Percentiles rank a stretch among this genome's conserved stretches.
These are phyloP conservation scores for Plasmodium malariae DNA, from an alignment of 169 alveolate species.

Conservation along the genomic window DNA sequence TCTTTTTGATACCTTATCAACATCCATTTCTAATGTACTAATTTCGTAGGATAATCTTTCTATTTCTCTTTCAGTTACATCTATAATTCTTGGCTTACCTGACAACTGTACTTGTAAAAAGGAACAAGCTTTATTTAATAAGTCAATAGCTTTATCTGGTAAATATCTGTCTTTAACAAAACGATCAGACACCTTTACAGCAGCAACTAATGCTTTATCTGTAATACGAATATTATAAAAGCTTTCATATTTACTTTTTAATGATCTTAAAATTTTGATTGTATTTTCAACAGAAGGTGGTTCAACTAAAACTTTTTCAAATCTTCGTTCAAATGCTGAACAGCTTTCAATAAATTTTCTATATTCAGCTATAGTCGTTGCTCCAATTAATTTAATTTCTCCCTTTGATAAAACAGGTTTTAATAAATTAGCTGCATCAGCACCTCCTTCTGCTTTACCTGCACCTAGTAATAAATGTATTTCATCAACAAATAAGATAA, in stretches of 20 bases:
- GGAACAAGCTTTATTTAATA: constrained; percentile 80
- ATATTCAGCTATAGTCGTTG: constrained; percentile 80
- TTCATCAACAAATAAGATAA: constrained; percentile 80
- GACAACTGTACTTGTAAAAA: constrained; percentile 71
- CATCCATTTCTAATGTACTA: constrained; percentile 66
- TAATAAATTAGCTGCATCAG: constrained; percentile 77
- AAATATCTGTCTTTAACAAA: constrained; percentile 75
- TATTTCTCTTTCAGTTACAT: constrained; percentile 68
- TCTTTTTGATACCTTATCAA: constrained; percentile 63
- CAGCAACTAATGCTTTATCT: constrained; percentile 79
- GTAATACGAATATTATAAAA: constrained; percentile 73
- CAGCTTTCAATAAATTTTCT: constrained; percentile 77
- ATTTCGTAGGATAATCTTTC: constrained; percentile 71
- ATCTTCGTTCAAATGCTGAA: constrained; percentile 82
- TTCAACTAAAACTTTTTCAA: constrained; percentile 75
- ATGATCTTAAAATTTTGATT: constrained; percentile 76
- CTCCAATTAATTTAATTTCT: constrained; percentile 78
- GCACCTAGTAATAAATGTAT: constrained; percentile 79
- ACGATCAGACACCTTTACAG: constrained; percentile 76
- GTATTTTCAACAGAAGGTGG: constrained; percentile 76
- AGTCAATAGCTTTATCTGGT: constrained; percentile 83
- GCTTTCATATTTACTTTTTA: constrained; percentile 71
- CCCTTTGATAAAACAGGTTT: constrained; percentile 80
- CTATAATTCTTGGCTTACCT: constrained; percentile 68
- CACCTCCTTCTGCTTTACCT: constrained; percentile 78